phyloP scores from a whole-genome alignment of 805 yeast species.

The Kuraishia cidri region DNA sequence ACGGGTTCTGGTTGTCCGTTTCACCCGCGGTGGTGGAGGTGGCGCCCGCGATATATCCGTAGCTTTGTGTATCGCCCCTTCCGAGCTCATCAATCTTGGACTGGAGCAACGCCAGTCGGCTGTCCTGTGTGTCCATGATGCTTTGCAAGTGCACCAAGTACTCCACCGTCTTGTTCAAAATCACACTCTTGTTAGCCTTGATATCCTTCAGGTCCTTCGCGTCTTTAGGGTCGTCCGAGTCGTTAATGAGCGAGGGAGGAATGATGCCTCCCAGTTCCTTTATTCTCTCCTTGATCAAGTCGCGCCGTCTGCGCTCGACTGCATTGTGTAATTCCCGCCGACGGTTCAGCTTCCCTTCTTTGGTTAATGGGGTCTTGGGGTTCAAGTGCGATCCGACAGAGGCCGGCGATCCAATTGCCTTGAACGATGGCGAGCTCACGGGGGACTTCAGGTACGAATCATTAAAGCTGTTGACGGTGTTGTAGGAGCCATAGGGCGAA shows the following conservation, averaged over 20 bases:
- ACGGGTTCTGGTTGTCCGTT: too few relatives aligned
- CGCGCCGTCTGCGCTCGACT: conserved; percentile 88
- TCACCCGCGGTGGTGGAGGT: too few relatives aligned
- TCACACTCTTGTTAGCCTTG: conserved; percentile 77
- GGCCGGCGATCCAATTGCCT: conserved; percentile 23
- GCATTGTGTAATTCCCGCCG: conserved; percentile 90
- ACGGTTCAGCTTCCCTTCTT: conserved; percentile 66
- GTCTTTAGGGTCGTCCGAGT: conserved; percentile 14
- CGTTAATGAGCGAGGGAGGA: conserved; percentile 62
- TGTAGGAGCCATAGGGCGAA: conserved; percentile 24
- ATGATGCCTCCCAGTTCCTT: conserved; percentile 75
- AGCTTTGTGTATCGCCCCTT: too few relatives aligned
- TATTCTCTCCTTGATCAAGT: conserved; percentile 81
- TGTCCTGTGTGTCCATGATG: conserved; percentile 49
- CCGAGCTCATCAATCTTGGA: conserved; percentile 21
- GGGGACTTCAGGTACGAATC: conserved; percentile 22
- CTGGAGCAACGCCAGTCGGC: conserved; percentile 30
- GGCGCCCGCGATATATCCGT: too few relatives aligned
- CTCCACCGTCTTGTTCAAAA: conserved; percentile 70
- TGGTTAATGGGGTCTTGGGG: conserved; percentile 27
- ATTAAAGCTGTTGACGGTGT: conserved; percentile 15
- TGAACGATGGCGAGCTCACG: conserved; percentile 22
- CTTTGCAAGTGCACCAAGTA: conserved; percentile 60
- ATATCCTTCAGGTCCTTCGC: conserved; percentile 41
- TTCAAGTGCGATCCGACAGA: conserved; percentile 21